These are phyloP conservation scores for Ophiostoma sp. DNA, from an alignment of 2,329 filamentous ascomycete genomes.

Conservation along the genomic window DNA sequence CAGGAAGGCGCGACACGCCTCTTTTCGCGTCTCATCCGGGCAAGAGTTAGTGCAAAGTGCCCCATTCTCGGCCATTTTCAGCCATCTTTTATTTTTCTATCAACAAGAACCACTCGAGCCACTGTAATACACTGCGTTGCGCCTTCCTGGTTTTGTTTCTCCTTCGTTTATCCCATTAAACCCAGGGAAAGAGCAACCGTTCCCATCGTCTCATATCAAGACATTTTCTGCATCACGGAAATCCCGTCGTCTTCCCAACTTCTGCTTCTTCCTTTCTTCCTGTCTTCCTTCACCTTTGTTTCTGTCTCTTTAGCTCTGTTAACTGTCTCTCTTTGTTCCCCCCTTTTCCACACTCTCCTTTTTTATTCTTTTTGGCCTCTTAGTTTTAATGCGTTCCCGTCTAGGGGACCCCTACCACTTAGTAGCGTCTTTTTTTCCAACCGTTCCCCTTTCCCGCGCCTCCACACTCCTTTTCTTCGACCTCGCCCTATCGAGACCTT, in stretches of 20 bases:
- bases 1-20: conserved; percentile 26
- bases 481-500: conserved; percentile 9
- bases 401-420: conserved; percentile 28
- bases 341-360: conserved; percentile 3
- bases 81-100: conserved; percentile 18
- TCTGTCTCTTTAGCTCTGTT: neutral
- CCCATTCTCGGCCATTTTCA: conserved; percentile 1
- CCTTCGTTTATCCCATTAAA: conserved; percentile 8
- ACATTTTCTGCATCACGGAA: conserved; percentile 16
- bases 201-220: conserved; percentile 20
- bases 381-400: conserved; percentile 30
- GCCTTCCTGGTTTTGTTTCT: conserved; percentile 20
- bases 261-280: neutral
- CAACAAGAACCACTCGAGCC: conserved; percentile 5
- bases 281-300: neutral
- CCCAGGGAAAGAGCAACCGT: conserved; percentile 22
- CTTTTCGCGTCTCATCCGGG: conserved; percentile 26
- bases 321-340: neutral
- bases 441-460: conserved; percentile 29
- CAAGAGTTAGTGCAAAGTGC: conserved; percentile 7
- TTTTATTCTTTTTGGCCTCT: conserved; percentile 25
- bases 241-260: neutral
- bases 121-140: conserved; percentile 1
- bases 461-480: conserved; percentile 30
- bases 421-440: conserved; percentile 30